Base-by-base conservation (phyloP, 495 filamentous ascomycete genomes). In the Hypoxylon cercidicola region DNA sequence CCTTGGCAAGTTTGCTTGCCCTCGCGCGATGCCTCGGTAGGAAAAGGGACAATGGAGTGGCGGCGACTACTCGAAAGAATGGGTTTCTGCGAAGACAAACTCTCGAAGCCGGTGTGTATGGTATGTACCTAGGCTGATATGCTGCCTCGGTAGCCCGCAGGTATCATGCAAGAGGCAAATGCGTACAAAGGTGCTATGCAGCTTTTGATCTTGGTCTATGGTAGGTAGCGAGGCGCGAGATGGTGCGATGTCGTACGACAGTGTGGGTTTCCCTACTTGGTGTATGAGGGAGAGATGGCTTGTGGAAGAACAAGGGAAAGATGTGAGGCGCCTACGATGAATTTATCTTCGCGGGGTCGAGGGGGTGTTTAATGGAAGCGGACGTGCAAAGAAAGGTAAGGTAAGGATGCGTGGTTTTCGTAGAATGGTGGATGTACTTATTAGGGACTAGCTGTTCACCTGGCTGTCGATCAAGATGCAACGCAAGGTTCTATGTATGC, bases 221-320 rank as follows among this genome's bases (percentile, higher is more conserved):
- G 47, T 53, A 40, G 47, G 20, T 39, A 55, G 48, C 18, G 16
- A 48, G 50, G 47, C 44, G 55, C 60, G 48, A 60, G 54, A 68
- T 68, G 54, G 60, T 64, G 60, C 44, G 60, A 64, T 64, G 61
- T 65, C 55, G 61, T 69, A 65, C 61, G 55, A 60, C 66, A 57
- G 50, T n/a, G 44, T 55, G 19, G 21, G 45, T 28, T 18, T 9
- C 41, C 12, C 13, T 35, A 19, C 20, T 12, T 53, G 20, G 16
- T 15, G 25, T 61, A 13, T 47, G n/a, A n/a, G 51, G 15, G 18
- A 19, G 20, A 16, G 51, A 32, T n/a, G 39, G 21, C 32, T 16
- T 47, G 20, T 25, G 4, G 18, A 2, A 37, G 25, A 16, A 6
- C 10, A 32, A n/a, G 15, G 11, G 19, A 37, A n/a, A 12, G 13